phyloP scores from a whole-genome alignment of 2,329 filamentous ascomycete genomes.

The Cadophora malorum region DNA sequence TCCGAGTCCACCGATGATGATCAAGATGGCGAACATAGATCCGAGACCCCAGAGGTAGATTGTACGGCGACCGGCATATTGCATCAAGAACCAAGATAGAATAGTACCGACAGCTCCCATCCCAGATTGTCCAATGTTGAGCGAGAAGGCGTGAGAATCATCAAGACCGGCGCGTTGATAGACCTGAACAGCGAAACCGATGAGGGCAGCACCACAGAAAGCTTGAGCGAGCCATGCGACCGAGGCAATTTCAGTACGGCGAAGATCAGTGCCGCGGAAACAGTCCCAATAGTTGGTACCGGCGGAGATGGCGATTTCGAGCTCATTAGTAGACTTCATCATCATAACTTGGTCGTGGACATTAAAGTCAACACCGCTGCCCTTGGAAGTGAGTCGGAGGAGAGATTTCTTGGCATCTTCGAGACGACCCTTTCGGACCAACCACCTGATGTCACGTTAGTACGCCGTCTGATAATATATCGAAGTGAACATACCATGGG shows the following conservation, averaged over 20 bases:
- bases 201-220: constrained; percentile 65
- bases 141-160: constrained; percentile 56
- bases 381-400: constrained; percentile 19
- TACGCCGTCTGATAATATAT: not conserved
- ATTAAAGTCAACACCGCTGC: constrained; percentile 20
- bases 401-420: constrained; percentile 32
- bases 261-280: constrained; percentile 53
- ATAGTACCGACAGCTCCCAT: constrained; percentile 59
- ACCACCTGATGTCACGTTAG: constrained; percentile 48
- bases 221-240: constrained; percentile 68
- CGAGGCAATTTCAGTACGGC: constrained; percentile 57
- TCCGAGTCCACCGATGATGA: constrained; percentile 60
- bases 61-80: constrained; percentile 54
- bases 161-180: constrained; percentile 61
- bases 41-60: constrained; percentile 57
- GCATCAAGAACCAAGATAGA: constrained; percentile 55
- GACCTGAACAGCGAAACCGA: constrained; percentile 64
- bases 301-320: constrained; percentile 53
- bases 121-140: constrained; percentile 51
- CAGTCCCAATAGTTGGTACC: constrained; percentile 56
- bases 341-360: constrained; percentile 40
- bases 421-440: constrained; percentile 53
- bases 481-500: constrained; percentile 46
- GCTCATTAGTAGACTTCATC: constrained; percentile 60
- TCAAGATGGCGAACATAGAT: constrained; percentile 49